phyloP scores from a whole-genome alignment of 495 filamentous ascomycete genomes.

The Thermothielavioides terrestris region DNA sequence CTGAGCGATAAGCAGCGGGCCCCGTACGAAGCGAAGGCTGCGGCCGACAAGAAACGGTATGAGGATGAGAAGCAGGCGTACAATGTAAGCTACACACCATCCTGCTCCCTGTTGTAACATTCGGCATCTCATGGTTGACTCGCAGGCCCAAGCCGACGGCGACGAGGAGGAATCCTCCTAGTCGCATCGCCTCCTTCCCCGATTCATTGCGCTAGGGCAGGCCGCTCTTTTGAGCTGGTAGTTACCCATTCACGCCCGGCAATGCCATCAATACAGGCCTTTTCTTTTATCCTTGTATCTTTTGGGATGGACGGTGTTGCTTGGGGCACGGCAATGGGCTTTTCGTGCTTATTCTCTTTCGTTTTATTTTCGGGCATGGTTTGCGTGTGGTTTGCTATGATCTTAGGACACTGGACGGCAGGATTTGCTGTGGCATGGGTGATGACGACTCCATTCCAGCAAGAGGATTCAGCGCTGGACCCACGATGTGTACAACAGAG shows the following conservation, averaged over 20 bases:
- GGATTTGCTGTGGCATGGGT: constrained; percentile 18
- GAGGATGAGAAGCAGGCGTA: constrained; percentile 95
- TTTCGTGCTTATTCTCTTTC: constrained; percentile 24
- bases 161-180: constrained; percentile 38
- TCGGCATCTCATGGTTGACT: constrained; percentile 9
- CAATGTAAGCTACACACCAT: constrained; percentile 50
- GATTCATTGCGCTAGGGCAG: constrained; percentile 24
- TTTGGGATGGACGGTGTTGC: constrained; percentile 40
- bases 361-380: constrained; percentile 17
- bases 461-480: constrained; percentile 3
- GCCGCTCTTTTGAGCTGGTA: constrained; percentile 24
- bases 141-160: constrained; percentile 38
- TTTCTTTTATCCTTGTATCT: constrained; percentile 34
- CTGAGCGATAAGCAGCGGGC: constrained; percentile 77
- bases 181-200: constrained; percentile 22
- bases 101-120: neutral
- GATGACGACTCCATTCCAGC: constrained; percentile 16
- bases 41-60: constrained; percentile 94
- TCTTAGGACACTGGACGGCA: constrained; percentile 15
- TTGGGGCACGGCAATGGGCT: constrained; percentile 31
- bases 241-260: constrained; percentile 18
- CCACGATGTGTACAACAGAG: constrained; percentile 23
- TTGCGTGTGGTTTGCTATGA: constrained; percentile 29
- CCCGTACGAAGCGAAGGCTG: constrained; percentile 94
- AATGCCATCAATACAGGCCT: constrained; percentile 14